These are phyloP conservation scores for Aspergillus sclerotialis DNA, from an alignment of 2,329 filamentous ascomycete genomes.

Conservation along the genomic window DNA sequence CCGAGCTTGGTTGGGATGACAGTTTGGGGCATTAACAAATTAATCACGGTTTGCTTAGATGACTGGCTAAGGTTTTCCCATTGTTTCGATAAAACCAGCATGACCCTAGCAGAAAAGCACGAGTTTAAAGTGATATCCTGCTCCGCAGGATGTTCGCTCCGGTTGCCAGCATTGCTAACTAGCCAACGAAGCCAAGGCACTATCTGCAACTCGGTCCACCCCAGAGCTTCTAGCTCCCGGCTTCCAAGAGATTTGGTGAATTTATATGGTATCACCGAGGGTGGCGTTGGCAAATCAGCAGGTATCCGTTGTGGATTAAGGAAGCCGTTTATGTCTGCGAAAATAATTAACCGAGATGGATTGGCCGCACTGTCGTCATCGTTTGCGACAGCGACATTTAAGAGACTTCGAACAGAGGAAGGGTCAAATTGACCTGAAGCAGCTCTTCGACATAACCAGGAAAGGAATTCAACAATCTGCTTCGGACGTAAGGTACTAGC, in stretches of 20 bases:
- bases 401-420: slow-evolving; percentile 59
- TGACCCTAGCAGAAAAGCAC: slow-evolving; percentile 67
- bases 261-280: slow-evolving; percentile 75
- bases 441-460: slow-evolving; percentile 72
- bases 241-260: slow-evolving; percentile 65
- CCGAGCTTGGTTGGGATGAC: slow-evolving; percentile 87
- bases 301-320: slow-evolving; percentile 73
- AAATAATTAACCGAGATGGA: slow-evolving; percentile 64
- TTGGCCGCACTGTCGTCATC: slow-evolving; percentile 52
- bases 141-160: slow-evolving; percentile 49
- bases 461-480: slow-evolving; percentile 76
- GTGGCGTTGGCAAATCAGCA: slow-evolving; percentile 70
- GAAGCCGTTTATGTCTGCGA: slow-evolving; percentile 69
- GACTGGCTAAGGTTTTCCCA: slow-evolving; percentile 72
- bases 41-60: slow-evolving; percentile 59
- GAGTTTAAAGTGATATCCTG: slow-evolving; percentile 66
- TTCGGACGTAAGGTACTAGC: slow-evolving; percentile 70
- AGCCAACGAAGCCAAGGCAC: slow-evolving; percentile 80
- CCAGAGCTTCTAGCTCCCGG: slow-evolving; percentile 67
- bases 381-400: slow-evolving; percentile 61
- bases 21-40: slow-evolving; percentile 59
- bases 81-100: slow-evolving; percentile 76
- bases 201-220: slow-evolving; percentile 79
- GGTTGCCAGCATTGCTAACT: slow-evolving; percentile 57
- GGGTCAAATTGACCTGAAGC: slow-evolving; percentile 65